Evolutionary conservation across 1,139 yeast genomes (phyloP), one percentile per base, ranked within the genome.

Genomic region (Suhomyces atakaporum): DNA sequence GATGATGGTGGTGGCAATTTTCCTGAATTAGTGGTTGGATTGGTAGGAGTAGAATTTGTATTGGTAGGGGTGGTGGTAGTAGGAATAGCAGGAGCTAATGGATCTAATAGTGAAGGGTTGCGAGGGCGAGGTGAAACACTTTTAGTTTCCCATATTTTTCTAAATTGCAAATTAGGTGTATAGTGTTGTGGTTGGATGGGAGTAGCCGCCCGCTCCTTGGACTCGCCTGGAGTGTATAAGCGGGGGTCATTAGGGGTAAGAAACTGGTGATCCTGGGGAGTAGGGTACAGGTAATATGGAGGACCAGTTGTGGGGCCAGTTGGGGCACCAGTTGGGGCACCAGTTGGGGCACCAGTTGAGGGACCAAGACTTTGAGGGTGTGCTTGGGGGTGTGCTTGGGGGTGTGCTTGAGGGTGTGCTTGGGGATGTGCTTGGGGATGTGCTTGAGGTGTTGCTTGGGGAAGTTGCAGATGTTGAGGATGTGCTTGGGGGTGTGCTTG

Each of bases 91-190:
- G 62, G 60, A 2, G 64, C 65, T 35, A 67, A 51, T 2, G 70
- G 70, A 38, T 65, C 70, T 27, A 59, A 45, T 18, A 66, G 46
- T 10, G 67, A 62, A 4, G 67, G 69, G 33, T 54, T 49, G 36
- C 73, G 49, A 11, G 57, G 66, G 26, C 61, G 49, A 9, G 37
- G 25, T 26, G 38, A 25, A n/a, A 26, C 28, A 29, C 31, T 46
- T 49, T 19, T 21, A 15, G 27, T 35, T 33, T 62, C 66, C 73
- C 74, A 68, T 15, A 69, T 66, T 44, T 68, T 66, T 32, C 73
- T 49, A 46, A 69, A 69, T 42, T 66, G 69, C 16, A 66, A 50
- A 34, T 48, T 50, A 3, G 69, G 63, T 10, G 61, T 49, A 35
- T 59, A 58, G 30, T 56, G 60, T 35, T 55, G 60, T 19, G 35